Evolutionary conservation across 2,329 filamentous ascomycete species (phyloP).

Genomic region (Fusarium haematococcum): DNA sequence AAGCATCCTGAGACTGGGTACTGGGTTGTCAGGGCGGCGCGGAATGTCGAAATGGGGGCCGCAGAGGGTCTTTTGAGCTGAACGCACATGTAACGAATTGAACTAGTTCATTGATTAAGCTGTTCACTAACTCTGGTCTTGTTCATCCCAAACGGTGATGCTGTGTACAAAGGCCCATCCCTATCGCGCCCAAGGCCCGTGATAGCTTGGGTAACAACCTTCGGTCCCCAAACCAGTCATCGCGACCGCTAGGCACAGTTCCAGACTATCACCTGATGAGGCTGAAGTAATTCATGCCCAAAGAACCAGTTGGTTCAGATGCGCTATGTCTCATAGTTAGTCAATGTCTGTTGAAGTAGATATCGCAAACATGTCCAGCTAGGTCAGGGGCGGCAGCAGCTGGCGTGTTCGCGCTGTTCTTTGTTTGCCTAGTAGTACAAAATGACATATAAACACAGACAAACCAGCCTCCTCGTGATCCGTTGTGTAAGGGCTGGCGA

Average conservation of each 20-base stretch:
- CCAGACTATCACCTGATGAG: no score
- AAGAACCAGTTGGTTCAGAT: background rate
- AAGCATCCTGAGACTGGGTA: background rate
- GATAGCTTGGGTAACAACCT: background rate
- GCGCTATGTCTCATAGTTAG: background rate
- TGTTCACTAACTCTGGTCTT: background rate
- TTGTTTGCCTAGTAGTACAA: background rate
- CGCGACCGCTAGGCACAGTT: background rate
- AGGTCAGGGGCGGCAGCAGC: background rate
- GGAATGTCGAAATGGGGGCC: background rate
- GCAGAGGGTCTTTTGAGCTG: conserved; percentile 3
- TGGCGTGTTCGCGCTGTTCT: background rate
- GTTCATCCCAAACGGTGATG: background rate
- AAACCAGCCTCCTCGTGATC: background rate
- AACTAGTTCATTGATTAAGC: background rate
- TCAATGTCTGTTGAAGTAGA: background rate
- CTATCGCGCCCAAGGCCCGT: background rate
- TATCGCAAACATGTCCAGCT: background rate
- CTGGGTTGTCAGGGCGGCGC: conserved; percentile 6
- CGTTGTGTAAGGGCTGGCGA: background rate
- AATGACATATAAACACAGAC: background rate
- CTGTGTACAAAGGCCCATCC: background rate
- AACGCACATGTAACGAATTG: background rate
- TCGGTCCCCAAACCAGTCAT: background rate
- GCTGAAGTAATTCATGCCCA: background rate